phyloP scores from a whole-genome alignment of 306 rosid genomes.

The Cicer cuneatum region DNA sequence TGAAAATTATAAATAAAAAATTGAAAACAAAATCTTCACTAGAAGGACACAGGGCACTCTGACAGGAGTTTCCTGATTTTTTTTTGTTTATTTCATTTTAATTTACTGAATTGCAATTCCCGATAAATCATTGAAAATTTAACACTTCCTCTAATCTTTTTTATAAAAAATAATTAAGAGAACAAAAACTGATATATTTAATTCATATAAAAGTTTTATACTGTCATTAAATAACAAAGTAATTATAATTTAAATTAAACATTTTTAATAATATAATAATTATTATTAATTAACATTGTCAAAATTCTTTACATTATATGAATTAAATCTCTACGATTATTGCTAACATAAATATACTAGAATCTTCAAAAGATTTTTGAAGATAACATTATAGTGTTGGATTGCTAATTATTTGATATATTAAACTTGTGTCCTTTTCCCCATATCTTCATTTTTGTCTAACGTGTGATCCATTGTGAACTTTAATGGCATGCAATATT shows the following conservation, averaged over 20 bases:
- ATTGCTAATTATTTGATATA: conserved; percentile 40
- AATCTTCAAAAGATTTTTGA: conserved; percentile 40
- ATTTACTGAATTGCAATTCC: not conserved
- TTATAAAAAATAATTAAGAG: too few relatives aligned
- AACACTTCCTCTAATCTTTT: too few relatives aligned
- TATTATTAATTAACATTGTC: too few relatives aligned
- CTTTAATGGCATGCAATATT: conserved; percentile 39
- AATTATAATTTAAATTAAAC: too few relatives aligned
- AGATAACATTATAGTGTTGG: conserved; percentile 43
- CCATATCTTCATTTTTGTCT: conserved; percentile 50
- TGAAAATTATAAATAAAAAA: not conserved
- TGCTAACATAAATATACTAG: conserved; percentile 24
- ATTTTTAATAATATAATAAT: too few relatives aligned
- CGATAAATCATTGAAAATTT: not conserved
- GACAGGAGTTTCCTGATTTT: not conserved
- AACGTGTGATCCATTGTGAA: conserved; percentile 45
- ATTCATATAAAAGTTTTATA: too few relatives aligned
- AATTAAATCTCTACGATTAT: not conserved
- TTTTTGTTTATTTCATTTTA: not conserved
- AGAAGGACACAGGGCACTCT: not conserved
- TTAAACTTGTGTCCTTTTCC: conserved; percentile 52
- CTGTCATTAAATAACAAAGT: too few relatives aligned
- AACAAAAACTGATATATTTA: too few relatives aligned
- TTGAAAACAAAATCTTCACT: not conserved
- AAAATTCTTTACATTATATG: too few relatives aligned